Conservation (phyloP, 1,284 basidiomycete genomes). For the Kalmanozyma brasiliensis region DNA sequence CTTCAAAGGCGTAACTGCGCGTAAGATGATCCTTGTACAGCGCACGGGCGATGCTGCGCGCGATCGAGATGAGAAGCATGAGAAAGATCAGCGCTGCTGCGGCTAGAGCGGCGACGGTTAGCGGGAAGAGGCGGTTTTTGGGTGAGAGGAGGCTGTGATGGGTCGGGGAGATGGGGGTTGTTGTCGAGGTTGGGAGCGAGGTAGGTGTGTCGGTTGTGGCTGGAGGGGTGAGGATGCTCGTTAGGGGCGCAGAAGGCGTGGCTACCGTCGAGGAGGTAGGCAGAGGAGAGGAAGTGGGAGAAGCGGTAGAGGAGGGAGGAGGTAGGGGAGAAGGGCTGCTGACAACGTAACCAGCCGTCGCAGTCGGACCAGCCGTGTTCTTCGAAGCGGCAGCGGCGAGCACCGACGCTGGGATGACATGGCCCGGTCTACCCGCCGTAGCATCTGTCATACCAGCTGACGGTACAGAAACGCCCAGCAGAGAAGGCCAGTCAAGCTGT, state of each 20-base stretch:
- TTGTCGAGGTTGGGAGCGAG: background rate
- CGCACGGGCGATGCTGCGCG: conserved; percentile 33
- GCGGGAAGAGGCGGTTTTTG: conserved; percentile 50
- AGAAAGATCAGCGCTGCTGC: conserved; percentile 24
- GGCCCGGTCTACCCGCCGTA: conserved; percentile 2
- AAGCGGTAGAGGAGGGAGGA: conserved; percentile 4
- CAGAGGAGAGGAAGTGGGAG: conserved; percentile 3
- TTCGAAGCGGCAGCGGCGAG: conserved; percentile 12
- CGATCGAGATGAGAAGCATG: conserved; percentile 47
- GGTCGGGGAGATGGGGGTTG: background rate
- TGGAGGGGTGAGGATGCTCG: no score
- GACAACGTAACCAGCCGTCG: background rate
- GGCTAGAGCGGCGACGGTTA: conserved; percentile 38
- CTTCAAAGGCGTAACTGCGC: conserved; percentile 29
- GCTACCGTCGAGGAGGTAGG: background rate
- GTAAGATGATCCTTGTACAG: conserved; percentile 38
- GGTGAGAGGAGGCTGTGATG: conserved; percentile 25
- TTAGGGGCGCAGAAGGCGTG: no score
- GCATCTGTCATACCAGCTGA: background rate
- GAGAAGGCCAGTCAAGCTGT: no score
- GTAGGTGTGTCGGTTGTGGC: no score
- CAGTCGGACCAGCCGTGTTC: background rate
- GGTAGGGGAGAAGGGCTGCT: no score
- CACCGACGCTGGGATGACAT: conserved; percentile 18
- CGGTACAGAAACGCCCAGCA: no score